Evolutionary conservation across 768 basidiomycete genomes (phyloP).

Genomic region (Krasilnikovozyma curviuscula): DNA sequence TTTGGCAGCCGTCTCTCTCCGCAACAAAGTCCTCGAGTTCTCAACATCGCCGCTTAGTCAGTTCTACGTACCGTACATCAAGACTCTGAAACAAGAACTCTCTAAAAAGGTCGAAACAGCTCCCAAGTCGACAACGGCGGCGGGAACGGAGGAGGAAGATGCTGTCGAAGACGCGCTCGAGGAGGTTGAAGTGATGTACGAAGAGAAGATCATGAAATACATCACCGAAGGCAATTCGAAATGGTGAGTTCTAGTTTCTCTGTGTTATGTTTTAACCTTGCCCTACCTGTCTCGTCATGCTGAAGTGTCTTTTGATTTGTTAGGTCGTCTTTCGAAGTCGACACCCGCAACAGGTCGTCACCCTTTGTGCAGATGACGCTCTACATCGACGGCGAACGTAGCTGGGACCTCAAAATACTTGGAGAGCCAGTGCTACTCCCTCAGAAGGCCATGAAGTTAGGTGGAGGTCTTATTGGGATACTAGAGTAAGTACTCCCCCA

Average conservation of each 20-base stretch:
- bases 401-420: constrained; percentile 25
- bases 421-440: not conserved
- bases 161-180: constrained; percentile 15
- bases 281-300: not conserved
- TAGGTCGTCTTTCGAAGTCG: constrained; percentile 51
- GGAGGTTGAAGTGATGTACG: constrained; percentile 16
- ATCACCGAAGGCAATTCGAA: constrained; percentile 47
- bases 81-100: not conserved
- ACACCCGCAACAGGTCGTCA: constrained; percentile 36
- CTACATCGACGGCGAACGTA: constrained; percentile 39
- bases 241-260: constrained; percentile 30
- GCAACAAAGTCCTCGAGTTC: constrained; percentile 36
- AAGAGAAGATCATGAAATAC: constrained; percentile 29
- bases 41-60: constrained; percentile 39
- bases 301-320: constrained; percentile 1
- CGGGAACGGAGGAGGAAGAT: constrained; percentile 16
- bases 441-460: constrained; percentile 1
- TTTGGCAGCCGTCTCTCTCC: constrained; percentile 32
- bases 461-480: not conserved
- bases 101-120: constrained; percentile 2
- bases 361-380: constrained; percentile 42
- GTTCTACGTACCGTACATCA: constrained; percentile 31
- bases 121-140: constrained; percentile 17
- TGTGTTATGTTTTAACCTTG: not conserved
- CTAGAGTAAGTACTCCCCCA: not conserved